A percentile compares a stretch with the other conserved stretches of the same genome.
Evolutionary conservation across 2,329 filamentous ascomycete species (phyloP).

Genomic region (Penicillium sp.): DNA sequence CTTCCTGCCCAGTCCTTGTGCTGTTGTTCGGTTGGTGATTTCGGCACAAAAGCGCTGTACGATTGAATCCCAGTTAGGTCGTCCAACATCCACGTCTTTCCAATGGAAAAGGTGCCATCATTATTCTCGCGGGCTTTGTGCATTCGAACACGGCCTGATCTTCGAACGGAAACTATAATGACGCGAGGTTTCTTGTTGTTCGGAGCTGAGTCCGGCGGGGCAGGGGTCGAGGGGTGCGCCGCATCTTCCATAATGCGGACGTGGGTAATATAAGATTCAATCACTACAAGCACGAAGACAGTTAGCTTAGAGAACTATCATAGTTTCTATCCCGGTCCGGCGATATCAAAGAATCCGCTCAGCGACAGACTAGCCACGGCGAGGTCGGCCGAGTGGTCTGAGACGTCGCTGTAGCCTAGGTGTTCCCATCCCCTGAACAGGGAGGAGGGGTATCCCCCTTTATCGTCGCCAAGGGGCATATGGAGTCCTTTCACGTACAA

Average conservation of each 20-base stretch:
- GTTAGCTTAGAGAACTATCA: slow-evolving; percentile 1
- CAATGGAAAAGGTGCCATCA: slow-evolving; percentile 94
- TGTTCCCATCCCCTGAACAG: slow-evolving; percentile 16
- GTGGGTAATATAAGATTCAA: slow-evolving; percentile 97
- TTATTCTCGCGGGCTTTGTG: slow-evolving; percentile 97
- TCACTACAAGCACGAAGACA: slow-evolving; percentile 56
- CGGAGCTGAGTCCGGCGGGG: slow-evolving; percentile 76
- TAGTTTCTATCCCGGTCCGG: neutral
- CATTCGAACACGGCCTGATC: slow-evolving; percentile 89
- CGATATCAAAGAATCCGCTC: neutral
- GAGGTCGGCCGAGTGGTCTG: neutral
- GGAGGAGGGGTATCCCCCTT: slow-evolving; percentile 10
- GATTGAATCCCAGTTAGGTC: slow-evolving; percentile 85
- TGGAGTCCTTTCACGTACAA: slow-evolving; percentile 61
- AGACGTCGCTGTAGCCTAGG: slow-evolving; percentile 12
- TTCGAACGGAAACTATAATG: slow-evolving; percentile 91
- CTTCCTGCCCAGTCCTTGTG: slow-evolving; percentile 78
- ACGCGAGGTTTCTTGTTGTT: slow-evolving; percentile 85
- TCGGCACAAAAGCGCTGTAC: slow-evolving; percentile 68
- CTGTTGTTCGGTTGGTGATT: slow-evolving; percentile 65
- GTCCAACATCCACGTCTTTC: slow-evolving; percentile 97
- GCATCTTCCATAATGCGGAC: slow-evolving; percentile 89
- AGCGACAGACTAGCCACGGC: neutral
- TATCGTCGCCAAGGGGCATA: slow-evolving; percentile 18
- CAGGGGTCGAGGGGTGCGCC: slow-evolving; percentile 79